Evolutionary conservation across 1,284 basidiomycete genomes (phyloP).

Genomic region (Microstroma glucosiphilum): DNA sequence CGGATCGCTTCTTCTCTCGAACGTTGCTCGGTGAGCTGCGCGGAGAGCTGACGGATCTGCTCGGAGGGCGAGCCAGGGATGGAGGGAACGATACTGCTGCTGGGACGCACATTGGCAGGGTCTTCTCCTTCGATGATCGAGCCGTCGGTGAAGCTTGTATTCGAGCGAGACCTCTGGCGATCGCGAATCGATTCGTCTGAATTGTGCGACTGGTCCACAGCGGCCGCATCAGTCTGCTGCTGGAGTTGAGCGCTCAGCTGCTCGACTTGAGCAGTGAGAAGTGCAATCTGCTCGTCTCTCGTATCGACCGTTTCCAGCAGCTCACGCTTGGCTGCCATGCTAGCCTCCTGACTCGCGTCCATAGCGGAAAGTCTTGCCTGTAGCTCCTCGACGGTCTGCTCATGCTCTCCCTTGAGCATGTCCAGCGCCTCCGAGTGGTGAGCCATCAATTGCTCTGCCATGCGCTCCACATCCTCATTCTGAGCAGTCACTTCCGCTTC

Average conservation of each 20-base stretch:
- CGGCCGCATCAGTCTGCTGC: too few relatives aligned
- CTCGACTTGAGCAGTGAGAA: too few relatives aligned
- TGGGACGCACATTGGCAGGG: too few relatives aligned
- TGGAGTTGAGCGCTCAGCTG: too few relatives aligned
- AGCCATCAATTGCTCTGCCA: conserved; percentile 5
- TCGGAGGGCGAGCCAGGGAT: not conserved
- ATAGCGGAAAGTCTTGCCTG: conserved; percentile 7
- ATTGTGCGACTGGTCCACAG: too few relatives aligned
- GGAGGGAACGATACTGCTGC: too few relatives aligned
- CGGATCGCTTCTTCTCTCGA: conserved; percentile 34
- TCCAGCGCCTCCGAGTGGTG: conserved; percentile 6
- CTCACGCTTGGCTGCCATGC: conserved; percentile 6
- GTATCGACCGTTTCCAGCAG: conserved; percentile 3
- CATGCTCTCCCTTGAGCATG: conserved; percentile 2
- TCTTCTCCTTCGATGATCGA: not conserved
- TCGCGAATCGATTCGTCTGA: too few relatives aligned
- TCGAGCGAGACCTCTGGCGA: too few relatives aligned
- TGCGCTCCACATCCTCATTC: not conserved
- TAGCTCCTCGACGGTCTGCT: conserved; percentile 9
- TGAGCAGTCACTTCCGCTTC: conserved; percentile 5
- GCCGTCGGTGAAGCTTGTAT: conserved; percentile 1
- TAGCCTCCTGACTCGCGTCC: conserved; percentile 8
- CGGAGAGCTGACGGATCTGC: conserved; percentile 19
- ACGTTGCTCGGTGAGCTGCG: conserved; percentile 25
- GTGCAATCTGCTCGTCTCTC: conserved; percentile 5